Percentiles rank a stretch among this genome's conserved stretches.
These are phyloP conservation scores for Rhynchosporium graminicola DNA, from an alignment of 2,329 filamentous ascomycete species.

Conservation along the genomic window DNA sequence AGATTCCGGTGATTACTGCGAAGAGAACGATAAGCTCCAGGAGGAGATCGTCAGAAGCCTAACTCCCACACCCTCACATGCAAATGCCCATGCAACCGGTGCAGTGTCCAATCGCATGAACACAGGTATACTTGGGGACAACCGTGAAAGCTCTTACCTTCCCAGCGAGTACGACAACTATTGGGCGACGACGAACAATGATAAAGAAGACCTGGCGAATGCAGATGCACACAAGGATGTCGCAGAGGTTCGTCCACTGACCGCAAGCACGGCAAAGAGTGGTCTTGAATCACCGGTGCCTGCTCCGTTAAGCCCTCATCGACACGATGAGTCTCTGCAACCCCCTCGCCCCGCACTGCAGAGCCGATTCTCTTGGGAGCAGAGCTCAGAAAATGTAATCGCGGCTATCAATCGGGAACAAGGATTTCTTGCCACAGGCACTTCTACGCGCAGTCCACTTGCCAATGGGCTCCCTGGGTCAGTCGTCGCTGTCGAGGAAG, in stretches of 20 bases:
- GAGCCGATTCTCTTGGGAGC: constrained; percentile 39
- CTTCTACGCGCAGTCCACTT: neutral
- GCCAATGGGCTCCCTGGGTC: constrained; percentile 12
- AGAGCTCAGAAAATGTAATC: constrained; percentile 27
- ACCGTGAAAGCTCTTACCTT: constrained; percentile 62
- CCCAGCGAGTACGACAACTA: constrained; percentile 69
- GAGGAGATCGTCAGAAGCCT: constrained; percentile 76
- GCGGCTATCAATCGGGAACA: neutral
- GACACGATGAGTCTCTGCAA: constrained; percentile 18
- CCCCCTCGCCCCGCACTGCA: constrained; percentile 25
- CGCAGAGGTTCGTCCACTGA: neutral
- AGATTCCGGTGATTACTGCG: constrained; percentile 38
- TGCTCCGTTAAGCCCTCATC: constrained; percentile 33
- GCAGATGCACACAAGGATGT: constrained; percentile 16
- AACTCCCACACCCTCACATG: constrained; percentile 48
- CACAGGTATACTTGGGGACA: constrained; percentile 27
- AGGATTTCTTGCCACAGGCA: constrained; percentile 6
- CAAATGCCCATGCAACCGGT: constrained; percentile 24
- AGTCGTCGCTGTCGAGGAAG: constrained; percentile 4
- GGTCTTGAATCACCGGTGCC: constrained; percentile 31
- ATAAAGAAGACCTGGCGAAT: constrained; percentile 20
- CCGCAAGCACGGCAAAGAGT: constrained; percentile 23
- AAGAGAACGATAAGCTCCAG: constrained; percentile 70
- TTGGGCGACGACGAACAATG: constrained; percentile 54
- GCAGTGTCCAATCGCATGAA: constrained; percentile 15